Percentiles rank a stretch among this genome's conserved stretches.
These are phyloP conservation scores for Pseudogymnoascus pannorum DNA, from an alignment of 2,329 filamentous ascomycete species.

Conservation along the genomic window DNA sequence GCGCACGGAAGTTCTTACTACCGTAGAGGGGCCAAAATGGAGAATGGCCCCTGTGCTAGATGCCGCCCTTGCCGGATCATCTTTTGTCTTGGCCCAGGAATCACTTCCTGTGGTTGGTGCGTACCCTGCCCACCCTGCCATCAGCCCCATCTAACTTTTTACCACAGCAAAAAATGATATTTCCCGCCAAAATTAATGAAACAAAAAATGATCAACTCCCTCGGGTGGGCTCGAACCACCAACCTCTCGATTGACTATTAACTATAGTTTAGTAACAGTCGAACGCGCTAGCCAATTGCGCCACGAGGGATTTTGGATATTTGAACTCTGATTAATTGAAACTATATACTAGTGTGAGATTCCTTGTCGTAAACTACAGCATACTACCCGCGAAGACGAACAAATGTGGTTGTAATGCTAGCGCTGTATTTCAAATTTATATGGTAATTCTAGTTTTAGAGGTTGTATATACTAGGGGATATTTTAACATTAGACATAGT, in stretches of 20 bases:
- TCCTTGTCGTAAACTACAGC: not conserved
- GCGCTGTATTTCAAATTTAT: no score
- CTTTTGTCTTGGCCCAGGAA: not conserved
- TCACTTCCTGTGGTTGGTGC: no score
- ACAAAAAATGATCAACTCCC: not conserved
- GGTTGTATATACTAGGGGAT: no score
- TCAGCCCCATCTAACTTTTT: not conserved
- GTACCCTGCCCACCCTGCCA: no score
- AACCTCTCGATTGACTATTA: not conserved
- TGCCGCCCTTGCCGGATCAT: constrained; percentile 5
- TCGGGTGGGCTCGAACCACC: constrained; percentile 1
- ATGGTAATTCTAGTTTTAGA: no score
- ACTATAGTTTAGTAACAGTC: not conserved
- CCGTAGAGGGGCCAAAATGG: not conserved
- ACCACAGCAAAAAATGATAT: not conserved
- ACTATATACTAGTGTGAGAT: not conserved
- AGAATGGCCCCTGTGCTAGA: not conserved
- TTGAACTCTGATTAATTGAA: not conserved
- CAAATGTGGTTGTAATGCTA: no score
- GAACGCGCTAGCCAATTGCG: constrained; percentile 1
- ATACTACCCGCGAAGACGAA: no score
- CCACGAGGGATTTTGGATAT: not conserved
- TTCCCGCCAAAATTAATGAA: not conserved
- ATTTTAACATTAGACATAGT: no score
- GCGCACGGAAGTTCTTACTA: not conserved